phyloP scores from a whole-genome alignment of 2,329 filamentous ascomycete species.

The Purpureocillium lavendulum region DNA sequence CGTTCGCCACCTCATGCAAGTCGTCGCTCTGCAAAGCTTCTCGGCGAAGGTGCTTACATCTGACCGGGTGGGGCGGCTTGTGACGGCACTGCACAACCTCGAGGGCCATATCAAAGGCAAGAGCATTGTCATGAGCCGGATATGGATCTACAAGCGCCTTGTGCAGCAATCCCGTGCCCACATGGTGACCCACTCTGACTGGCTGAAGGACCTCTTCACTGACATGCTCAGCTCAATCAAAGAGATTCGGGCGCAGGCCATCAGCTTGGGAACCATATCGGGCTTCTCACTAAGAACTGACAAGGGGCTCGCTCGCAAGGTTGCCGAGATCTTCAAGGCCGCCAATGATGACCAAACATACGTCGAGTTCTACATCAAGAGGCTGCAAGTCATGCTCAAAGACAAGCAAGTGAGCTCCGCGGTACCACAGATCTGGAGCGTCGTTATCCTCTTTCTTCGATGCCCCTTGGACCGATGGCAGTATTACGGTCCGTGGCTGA shows the following conservation, averaged over 20 bases:
- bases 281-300: constrained; percentile 63
- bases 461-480: constrained; percentile 61
- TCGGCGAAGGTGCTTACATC: constrained; percentile 63
- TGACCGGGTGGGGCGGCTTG: constrained; percentile 60
- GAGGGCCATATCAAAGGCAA: constrained; percentile 70
- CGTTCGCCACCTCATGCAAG: constrained; percentile 69
- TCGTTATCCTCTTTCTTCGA: constrained; percentile 70
- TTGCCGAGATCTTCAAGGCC: constrained; percentile 55
- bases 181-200: constrained; percentile 67
- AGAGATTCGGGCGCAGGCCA: constrained; percentile 67
- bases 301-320: constrained; percentile 55
- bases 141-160: constrained; percentile 72
- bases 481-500: constrained; percentile 65
- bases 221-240: constrained; percentile 73
- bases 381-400: constrained; percentile 61
- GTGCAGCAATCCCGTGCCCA: constrained; percentile 59
- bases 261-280: constrained; percentile 64
- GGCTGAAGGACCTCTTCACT: constrained; percentile 75
- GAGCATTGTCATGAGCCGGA: constrained; percentile 67
- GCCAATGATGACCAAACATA: constrained; percentile 48
- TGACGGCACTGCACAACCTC: constrained; percentile 63
- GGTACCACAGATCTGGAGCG: constrained; percentile 85
- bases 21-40: constrained; percentile 76
- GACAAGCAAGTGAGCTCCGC: constrained; percentile 40
- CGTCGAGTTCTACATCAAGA: constrained; percentile 58